phyloP scores from a whole-genome alignment of 495 filamentous ascomycete genomes.

The Neurospora sp. region DNA sequence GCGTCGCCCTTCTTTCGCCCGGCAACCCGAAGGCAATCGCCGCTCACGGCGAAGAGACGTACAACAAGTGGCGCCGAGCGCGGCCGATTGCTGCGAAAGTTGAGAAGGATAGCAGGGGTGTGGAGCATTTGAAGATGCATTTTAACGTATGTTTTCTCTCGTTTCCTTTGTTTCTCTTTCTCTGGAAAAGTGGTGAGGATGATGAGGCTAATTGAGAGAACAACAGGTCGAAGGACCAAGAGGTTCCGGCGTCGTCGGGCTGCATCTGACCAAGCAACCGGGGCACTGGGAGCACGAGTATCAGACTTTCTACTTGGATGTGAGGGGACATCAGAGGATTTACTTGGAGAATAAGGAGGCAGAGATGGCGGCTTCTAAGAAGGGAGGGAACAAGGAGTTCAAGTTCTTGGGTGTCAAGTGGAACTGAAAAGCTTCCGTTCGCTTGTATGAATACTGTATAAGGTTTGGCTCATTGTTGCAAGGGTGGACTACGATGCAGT shows the following conservation, averaged over 20 bases:
- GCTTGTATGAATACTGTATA: not conserved
- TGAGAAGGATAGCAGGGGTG: conserved; percentile 61
- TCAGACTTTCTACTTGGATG: conserved; percentile 69
- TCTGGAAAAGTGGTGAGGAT: conserved; percentile 12
- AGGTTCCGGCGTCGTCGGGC: conserved; percentile 59
- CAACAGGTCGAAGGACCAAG: conserved; percentile 70
- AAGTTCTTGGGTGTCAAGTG: conserved; percentile 57
- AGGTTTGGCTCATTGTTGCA: not conserved
- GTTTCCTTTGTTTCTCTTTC: too few species aligned
- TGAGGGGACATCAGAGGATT: conserved; percentile 47
- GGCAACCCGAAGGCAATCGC: conserved; percentile 65
- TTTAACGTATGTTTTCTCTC: conserved; percentile 56
- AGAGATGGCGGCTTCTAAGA: conserved; percentile 8
- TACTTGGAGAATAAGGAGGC: conserved; percentile 52
- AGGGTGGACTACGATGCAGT: not conserved
- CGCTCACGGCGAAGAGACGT: conserved; percentile 75
- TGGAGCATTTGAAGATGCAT: conserved; percentile 75
- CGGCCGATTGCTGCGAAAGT: conserved; percentile 68
- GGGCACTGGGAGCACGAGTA: conserved; percentile 65
- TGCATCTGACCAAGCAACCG: conserved; percentile 61
- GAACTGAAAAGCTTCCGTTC: conserved; percentile 29
- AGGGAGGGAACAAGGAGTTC: conserved; percentile 33
- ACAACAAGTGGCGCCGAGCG: conserved; percentile 74
- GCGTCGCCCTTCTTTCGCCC: conserved; percentile 50
- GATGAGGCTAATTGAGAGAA: not conserved